Evolutionary conservation across 768 basidiomycete species (phyloP), one percentile per base, ranked within the genome.

Genomic region (Lentinula sp.): DNA sequence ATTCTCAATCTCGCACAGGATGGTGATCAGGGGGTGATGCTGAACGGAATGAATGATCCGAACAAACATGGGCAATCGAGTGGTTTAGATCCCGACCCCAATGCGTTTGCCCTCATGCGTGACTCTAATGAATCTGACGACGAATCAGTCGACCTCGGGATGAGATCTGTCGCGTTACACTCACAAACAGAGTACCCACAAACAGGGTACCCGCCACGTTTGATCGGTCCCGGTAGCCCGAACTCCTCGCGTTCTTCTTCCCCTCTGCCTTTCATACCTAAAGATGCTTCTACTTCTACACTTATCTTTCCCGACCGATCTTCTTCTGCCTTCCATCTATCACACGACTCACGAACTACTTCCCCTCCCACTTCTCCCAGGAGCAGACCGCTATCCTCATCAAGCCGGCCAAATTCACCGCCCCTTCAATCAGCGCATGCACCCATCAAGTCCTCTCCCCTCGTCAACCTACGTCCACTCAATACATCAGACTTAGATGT

Each of bases 151-250:
- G 55, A 56, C n/a, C 37, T 56, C 20, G 55, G 55, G 6, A 43
- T 43, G 55, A 41, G 45, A n/a, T 46, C 46, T 48, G 57, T 59
- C 10, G 45, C 46, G 2, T n/a, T 49, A 6, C 49, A 59, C 46
- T 59, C 57, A 16, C 55, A 42, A 13, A 56, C 55, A 43, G 55
- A 56, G 23, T 56, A 56, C n/a, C n/a, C n/a, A 16, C 55, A 42
- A 13, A 56, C 55, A 43, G 55, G 45, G 23, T 56, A 56, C 23
- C 37, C 55, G 15, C 41, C 55, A 43, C 37, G 28, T n/a, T 15
- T 56, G 28, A 15, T 56, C 20, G 28, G 41, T 10, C 55, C 41
- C 5, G 43, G 41, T 56, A 56, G 55, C 39, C 55, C 55, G 15
- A 43, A 41, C n/a, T 42, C 55, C 39, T 43, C 55, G 4, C 55